These are phyloP conservation scores for Globisporangium heterothallicum DNA, from an alignment of 352 stramenopile genomes.

Conservation along the genomic window DNA sequence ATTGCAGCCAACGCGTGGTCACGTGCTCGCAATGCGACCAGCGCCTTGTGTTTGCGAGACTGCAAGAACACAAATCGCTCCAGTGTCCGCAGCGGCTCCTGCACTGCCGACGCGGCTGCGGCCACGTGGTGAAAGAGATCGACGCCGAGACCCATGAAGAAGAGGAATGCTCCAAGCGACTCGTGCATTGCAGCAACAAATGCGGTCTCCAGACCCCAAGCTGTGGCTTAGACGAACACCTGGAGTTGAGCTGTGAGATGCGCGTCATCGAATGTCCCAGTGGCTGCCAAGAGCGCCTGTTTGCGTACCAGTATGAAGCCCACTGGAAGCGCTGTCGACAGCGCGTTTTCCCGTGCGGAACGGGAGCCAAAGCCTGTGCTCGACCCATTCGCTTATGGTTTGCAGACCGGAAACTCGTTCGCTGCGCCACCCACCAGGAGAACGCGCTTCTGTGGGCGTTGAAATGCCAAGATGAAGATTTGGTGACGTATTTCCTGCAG, in stretches of 20 bases:
- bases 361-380: slow-evolving; percentile 38
- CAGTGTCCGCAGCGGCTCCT: slow-evolving; percentile 47
- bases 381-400: slow-evolving; percentile 64
- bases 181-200: slow-evolving; percentile 44
- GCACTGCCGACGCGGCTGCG: slow-evolving; percentile 53
- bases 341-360: slow-evolving; percentile 53
- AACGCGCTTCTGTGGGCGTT: slow-evolving; percentile 56
- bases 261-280: slow-evolving; percentile 55
- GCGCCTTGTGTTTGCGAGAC: slow-evolving; percentile 21
- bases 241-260: slow-evolving; percentile 42
- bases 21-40: slow-evolving; percentile 46
- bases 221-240: slow-evolving; percentile 32
- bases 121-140: slow-evolving; percentile 27
- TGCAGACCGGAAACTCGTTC: slow-evolving; percentile 25
- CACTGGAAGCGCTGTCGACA: slow-evolving; percentile 65
- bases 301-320: slow-evolving; percentile 49
- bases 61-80: slow-evolving; percentile 40
- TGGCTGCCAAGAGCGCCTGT: slow-evolving; percentile 49
- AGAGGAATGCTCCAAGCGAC: slow-evolving; percentile 33
- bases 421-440: slow-evolving; percentile 46
- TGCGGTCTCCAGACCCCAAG: slow-evolving; percentile 40
- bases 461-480: slow-evolving; percentile 54
- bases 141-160: slow-evolving; percentile 43
- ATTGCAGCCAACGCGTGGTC: slow-evolving; percentile 42
- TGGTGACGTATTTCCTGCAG: slow-evolving; percentile 58